These are phyloP conservation scores for Aquilaria malaccensis DNA, from an alignment of 345 rosid genomes.

Conservation along the genomic window DNA sequence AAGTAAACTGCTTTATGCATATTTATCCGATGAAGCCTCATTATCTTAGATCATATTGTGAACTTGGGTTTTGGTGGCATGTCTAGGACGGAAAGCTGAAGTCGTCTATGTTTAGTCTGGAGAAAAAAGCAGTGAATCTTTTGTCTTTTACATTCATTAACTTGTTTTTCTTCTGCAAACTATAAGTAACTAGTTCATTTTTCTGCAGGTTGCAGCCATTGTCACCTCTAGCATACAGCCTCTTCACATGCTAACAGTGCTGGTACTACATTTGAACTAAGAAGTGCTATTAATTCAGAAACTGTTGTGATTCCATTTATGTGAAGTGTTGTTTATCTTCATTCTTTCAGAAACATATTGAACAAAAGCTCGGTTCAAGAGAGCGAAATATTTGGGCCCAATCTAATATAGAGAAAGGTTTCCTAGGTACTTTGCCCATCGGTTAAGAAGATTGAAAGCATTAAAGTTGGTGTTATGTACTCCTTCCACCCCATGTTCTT, in stretches of 20 bases:
- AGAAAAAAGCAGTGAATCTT: not conserved
- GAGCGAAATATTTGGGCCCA: constrained; percentile 23
- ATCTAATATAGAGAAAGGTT: constrained; percentile 37
- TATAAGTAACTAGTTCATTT: not conserved
- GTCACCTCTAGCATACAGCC: constrained; percentile 53
- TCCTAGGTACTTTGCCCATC: constrained; percentile 22
- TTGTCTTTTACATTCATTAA: not conserved
- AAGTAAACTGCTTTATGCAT: no score
- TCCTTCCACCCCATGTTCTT: no score
- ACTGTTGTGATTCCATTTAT: not conserved
- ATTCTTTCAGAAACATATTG: constrained; percentile 28
- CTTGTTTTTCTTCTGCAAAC: not conserved
- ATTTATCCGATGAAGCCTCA: no score
- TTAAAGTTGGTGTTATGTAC: no score
- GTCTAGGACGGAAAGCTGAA: no score
- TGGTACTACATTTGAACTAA: constrained; percentile 22
- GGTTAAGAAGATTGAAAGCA: no score
- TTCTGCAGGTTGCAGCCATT: constrained; percentile 36
- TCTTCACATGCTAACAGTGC: constrained; percentile 31
- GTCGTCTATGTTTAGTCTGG: not conserved
- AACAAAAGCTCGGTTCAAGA: constrained; percentile 29
- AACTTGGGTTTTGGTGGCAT: no score
- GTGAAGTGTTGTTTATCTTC: not conserved
- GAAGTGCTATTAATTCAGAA: not conserved
- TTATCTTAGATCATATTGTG: no score